Percentiles rank a stretch among this genome's conserved stretches.
Evolutionary conservation across 352 stramenopile genomes (phyloP).

Genomic region (Globisporangium paroecandrum): DNA sequence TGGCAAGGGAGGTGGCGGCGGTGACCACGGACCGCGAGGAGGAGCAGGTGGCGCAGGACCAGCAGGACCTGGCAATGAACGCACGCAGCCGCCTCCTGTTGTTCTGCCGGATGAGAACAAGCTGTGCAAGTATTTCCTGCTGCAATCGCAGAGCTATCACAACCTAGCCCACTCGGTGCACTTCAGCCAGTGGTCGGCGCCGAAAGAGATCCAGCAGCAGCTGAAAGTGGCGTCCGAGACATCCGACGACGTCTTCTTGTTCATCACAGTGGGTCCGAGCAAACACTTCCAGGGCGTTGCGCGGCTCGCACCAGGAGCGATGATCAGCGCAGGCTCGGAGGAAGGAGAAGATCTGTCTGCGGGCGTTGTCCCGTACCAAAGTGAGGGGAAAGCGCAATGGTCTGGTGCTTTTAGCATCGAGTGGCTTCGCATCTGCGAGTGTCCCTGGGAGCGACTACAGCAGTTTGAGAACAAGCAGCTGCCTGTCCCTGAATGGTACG

Average conservation of each 20-base stretch:
- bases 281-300: slow-evolving; percentile 81
- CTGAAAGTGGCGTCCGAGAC: slow-evolving; percentile 74
- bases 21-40: slow-evolving; percentile 14
- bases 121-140: slow-evolving; percentile 78
- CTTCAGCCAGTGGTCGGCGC: slow-evolving; percentile 60
- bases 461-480: slow-evolving; percentile 73
- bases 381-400: slow-evolving; percentile 49
- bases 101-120: slow-evolving; percentile 71
- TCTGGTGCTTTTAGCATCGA: slow-evolving; percentile 64
- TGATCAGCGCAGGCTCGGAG: slow-evolving; percentile 32
- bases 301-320: slow-evolving; percentile 31
- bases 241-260: slow-evolving; percentile 78
- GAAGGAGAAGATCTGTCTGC: slow-evolving; percentile 53
- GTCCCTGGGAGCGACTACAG: slow-evolving; percentile 74
- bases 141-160: slow-evolving; percentile 78
- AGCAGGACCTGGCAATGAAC: not conserved
- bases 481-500: slow-evolving; percentile 54
- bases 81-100: slow-evolving; percentile 17
- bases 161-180: slow-evolving; percentile 83
- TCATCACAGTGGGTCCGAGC: slow-evolving; percentile 66
- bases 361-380: slow-evolving; percentile 56
- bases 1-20: slow-evolving; percentile 6
- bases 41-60: slow-evolving; percentile 1
- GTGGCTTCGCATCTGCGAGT: slow-evolving; percentile 86
- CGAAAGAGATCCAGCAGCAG: slow-evolving; percentile 43